phyloP scores from a whole-genome alignment of 805 yeast species.

The Barnettozyma vustinii region DNA sequence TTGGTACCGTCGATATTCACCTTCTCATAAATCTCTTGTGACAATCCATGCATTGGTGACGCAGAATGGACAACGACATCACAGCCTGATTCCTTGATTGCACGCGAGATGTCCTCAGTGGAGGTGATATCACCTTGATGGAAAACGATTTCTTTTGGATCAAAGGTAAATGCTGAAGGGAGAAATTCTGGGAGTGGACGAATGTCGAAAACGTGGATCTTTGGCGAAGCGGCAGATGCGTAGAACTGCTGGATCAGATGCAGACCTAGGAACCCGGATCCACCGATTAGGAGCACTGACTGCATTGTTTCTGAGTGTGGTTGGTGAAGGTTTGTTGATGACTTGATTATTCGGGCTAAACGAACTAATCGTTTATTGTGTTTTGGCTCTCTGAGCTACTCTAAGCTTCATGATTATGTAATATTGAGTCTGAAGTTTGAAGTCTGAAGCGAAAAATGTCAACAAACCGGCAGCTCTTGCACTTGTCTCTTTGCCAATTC shows the following conservation, averaged over 20 bases:
- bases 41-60: constrained; percentile 89
- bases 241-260: constrained; percentile 86
- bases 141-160: constrained; percentile 48
- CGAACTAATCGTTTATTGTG: background rate
- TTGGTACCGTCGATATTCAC: constrained; percentile 90
- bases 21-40: constrained; percentile 75
- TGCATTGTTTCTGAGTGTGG: constrained; percentile 10
- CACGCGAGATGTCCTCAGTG: constrained; percentile 56
- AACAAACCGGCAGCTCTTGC: background rate
- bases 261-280: constrained; percentile 90
- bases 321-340: background rate
- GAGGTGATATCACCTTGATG: constrained; percentile 85
- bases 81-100: constrained; percentile 55
- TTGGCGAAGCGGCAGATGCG: constrained; percentile 56
- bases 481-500: background rate
- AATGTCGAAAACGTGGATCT: constrained; percentile 83
- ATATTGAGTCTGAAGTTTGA: background rate
- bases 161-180: constrained; percentile 71
- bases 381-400: background rate
- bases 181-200: constrained; percentile 76
- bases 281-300: constrained; percentile 82
- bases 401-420: background rate
- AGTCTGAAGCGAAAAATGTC: background rate
- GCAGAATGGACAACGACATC: constrained; percentile 90
- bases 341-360: background rate